Percentiles rank a stretch among this genome's conserved stretches.
These are phyloP conservation scores for Phlebiopsis gigantea DNA, from an alignment of 768 basidiomycete genomes.

Conservation along the genomic window DNA sequence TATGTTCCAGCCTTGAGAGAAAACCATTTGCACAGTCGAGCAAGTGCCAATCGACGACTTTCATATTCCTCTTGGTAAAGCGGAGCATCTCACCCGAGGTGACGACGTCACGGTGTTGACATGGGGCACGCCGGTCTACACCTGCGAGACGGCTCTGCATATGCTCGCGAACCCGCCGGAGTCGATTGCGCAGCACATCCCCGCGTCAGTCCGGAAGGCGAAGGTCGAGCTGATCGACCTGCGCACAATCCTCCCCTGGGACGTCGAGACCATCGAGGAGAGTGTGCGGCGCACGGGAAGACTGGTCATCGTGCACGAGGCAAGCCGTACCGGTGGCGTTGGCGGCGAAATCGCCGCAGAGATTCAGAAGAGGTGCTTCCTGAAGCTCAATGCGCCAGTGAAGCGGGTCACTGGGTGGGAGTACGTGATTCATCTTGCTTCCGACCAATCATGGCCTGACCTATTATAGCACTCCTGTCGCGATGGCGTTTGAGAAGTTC, in stretches of 20 bases:
- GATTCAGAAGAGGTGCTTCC: constrained; percentile 82
- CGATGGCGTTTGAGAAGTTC: constrained; percentile 87
- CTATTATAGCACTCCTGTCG: constrained; percentile 63
- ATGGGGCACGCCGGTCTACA: constrained; percentile 93
- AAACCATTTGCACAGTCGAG: constrained; percentile 50
- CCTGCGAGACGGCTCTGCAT: constrained; percentile 79
- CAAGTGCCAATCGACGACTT: constrained; percentile 91
- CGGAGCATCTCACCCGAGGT: constrained; percentile 71
- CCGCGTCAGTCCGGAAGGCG: constrained; percentile 56
- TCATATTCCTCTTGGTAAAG: constrained; percentile 74
- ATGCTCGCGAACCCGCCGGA: constrained; percentile 65
- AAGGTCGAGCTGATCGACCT: constrained; percentile 88
- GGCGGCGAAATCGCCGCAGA: constrained; percentile 91
- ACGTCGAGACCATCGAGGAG: constrained; percentile 71
- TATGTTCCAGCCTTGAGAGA: too few species aligned
- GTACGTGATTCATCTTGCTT: constrained; percentile 45
- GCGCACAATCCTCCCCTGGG: constrained; percentile 87
- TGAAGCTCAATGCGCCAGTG: constrained; percentile 85
- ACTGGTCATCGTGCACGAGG: constrained; percentile 89
- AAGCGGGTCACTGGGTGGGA: constrained; percentile 90
- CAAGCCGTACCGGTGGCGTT: constrained; percentile 81
- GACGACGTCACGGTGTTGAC: constrained; percentile 85
- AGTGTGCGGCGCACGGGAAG: constrained; percentile 84
- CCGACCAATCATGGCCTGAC: constrained; percentile 3
- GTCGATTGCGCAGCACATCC: constrained; percentile 58